Base-by-base conservation (phyloP, 2,329 filamentous ascomycete genomes). In the Cladophialophora exuberans region DNA sequence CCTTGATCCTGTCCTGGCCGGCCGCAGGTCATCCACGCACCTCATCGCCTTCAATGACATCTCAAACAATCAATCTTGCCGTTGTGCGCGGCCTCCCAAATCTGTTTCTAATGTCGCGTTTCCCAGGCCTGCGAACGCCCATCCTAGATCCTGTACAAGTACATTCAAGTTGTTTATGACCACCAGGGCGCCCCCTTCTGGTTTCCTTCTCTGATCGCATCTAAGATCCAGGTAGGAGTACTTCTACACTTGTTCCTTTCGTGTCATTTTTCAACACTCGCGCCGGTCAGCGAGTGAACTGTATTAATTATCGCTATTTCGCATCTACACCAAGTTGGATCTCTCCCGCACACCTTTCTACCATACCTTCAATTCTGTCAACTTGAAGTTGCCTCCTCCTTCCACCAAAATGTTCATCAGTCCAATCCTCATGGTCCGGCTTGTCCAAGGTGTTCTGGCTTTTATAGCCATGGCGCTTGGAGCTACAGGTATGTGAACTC, bases 401-500 rank as follows among this genome's bases (percentile, higher is more conserved):
- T n/a, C 26, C 22, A 17, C 18, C 33, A 57, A 42, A 18, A 60
- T 84, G 82, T 73, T 74, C 25, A 70, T 81, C 66, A 75, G 74
- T 57, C 80, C 84, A 66, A 75, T 84, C 33, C 76, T 83, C 62
- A 82, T 86, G 35, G 76, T 88, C 61, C 88, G 90, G 68, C 78
- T 81, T 56, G 75, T 83, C 45, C 86, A 93, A 65, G 80, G 78
- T 9, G 62, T 90, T 35, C 82, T 95, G 64, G 79, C 85, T 30
- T 76, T 94, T 59, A 84, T 92, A 62, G 83, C 91, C 64, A 81
- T 96, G 7, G 90, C 87, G 18, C 72, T 95, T 30, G 86, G 84
- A 43, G 86, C 81, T 48, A 91, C 92, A 67, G 52, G 56, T 59
- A 45, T n/a, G n/a, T n/a, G n/a, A n/a, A n/a, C n/a, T n/a, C n/a